Evolutionary conservation across 1,139 yeast species (phyloP).

Genomic region (Suhomyces bribrorum): DNA sequence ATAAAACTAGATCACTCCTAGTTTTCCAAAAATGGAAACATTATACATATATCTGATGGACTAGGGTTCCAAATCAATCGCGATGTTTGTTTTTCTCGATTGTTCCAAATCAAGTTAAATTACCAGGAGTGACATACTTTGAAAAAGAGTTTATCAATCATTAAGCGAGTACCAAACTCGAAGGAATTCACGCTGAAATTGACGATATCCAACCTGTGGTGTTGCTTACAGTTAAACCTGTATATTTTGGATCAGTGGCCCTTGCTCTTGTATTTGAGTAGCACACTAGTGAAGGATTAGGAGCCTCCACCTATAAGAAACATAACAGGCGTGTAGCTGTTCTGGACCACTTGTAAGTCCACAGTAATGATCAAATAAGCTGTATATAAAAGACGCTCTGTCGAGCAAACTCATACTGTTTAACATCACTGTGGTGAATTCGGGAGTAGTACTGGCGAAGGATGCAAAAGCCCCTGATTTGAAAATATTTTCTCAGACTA

Average conservation of each 20-base stretch:
- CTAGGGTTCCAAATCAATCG: constrained; percentile 5
- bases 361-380: background rate
- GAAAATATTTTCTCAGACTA: background rate
- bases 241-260: too few species aligned
- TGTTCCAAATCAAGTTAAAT: background rate
- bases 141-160: too few species aligned
- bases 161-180: too few species aligned
- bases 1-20: background rate
- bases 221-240: too few species aligned
- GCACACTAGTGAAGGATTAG: background rate
- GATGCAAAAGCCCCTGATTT: background rate
- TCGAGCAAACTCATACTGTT: too few species aligned
- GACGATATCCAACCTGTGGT: too few species aligned
- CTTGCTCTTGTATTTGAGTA: background rate
- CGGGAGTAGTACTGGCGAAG: background rate
- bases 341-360: background rate
- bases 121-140: too few species aligned
- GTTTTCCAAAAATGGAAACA: constrained; percentile 3
- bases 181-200: too few species aligned
- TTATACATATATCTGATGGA: background rate
- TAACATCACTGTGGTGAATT: too few species aligned
- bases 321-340: background rate
- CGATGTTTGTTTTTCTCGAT: constrained; percentile 2
- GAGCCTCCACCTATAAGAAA: background rate
- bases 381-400: too few species aligned